A percentile compares a stretch with the other conserved stretches of the same genome.
phyloP scores from a whole-genome alignment of 345 rosid species.

The Salix viminalis region DNA sequence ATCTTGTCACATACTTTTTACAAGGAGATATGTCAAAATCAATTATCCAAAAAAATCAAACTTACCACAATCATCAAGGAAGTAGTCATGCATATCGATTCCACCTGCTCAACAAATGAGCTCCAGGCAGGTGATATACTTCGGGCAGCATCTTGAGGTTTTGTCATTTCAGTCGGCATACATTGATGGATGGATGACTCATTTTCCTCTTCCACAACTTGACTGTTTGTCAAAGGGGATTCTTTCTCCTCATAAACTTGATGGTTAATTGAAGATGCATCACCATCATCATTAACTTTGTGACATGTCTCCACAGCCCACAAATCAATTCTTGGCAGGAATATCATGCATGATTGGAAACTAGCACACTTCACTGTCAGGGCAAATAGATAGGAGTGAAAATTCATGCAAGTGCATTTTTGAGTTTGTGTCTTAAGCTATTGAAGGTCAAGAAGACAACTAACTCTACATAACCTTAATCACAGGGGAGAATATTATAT shows the following conservation, averaged over 20 bases:
- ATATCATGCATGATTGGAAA: constrained; percentile 53
- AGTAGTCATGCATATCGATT: constrained; percentile 65
- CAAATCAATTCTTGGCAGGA: constrained; percentile 91
- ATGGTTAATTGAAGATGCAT: constrained; percentile 20
- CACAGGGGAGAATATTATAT: not conserved
- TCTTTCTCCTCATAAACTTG: constrained; percentile 26
- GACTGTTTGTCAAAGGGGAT: constrained; percentile 20
- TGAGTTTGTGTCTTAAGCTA: not conserved
- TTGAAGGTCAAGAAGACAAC: not conserved
- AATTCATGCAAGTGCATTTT: not conserved
- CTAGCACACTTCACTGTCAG: constrained; percentile 84
- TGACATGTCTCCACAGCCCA: constrained; percentile 69
- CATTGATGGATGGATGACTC: constrained; percentile 16
- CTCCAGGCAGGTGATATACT: constrained; percentile 69
- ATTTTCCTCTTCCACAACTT: constrained; percentile 11
- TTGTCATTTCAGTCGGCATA: constrained; percentile 27
- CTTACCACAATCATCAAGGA: constrained; percentile 84
- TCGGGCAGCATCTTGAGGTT: constrained; percentile 24
- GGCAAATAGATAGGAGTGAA: constrained; percentile 3
- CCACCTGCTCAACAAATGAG: constrained; percentile 84
- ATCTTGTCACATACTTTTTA: not conserved
- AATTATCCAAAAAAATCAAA: not conserved
- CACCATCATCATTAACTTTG: constrained; percentile 23
- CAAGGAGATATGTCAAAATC: not conserved
- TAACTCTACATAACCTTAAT: not conserved